Conservation (phyloP, 805 yeast genomes). For the Candida takata region DNA sequence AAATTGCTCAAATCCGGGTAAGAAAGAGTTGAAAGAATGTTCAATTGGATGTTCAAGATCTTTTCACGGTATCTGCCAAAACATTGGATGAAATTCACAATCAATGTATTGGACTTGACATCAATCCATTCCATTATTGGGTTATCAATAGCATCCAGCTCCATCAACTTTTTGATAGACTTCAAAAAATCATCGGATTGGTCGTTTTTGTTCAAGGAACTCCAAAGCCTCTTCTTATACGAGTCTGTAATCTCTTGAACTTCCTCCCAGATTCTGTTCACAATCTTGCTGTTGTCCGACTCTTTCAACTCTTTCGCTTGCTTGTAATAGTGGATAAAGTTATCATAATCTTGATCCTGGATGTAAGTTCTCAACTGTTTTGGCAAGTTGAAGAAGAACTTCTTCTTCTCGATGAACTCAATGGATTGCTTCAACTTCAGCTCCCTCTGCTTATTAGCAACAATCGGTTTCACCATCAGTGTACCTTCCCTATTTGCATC, state of each 20-base stretch:
- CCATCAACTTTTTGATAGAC: slow-evolving; percentile 48
- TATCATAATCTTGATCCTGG: slow-evolving; percentile 46
- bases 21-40: slow-evolving; percentile 32
- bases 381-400: slow-evolving; percentile 52
- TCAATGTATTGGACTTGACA: slow-evolving; percentile 37
- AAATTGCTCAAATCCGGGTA: slow-evolving; percentile 27
- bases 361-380: slow-evolving; percentile 36
- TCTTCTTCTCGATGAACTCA: slow-evolving; percentile 44
- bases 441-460: slow-evolving; percentile 42
- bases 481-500: slow-evolving; percentile 48
- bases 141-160: slow-evolving; percentile 55
- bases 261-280: slow-evolving; percentile 48
- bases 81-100: slow-evolving; percentile 32
- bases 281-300: slow-evolving; percentile 30
- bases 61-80: slow-evolving; percentile 35
- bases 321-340: slow-evolving; percentile 49
- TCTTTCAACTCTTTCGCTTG: slow-evolving; percentile 34
- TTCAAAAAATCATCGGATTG: slow-evolving; percentile 28
- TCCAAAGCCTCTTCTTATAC: slow-evolving; percentile 52
- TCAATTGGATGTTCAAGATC: slow-evolving; percentile 33
- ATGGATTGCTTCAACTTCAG: slow-evolving; percentile 43
- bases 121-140: slow-evolving; percentile 61
- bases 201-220: slow-evolving; percentile 27
- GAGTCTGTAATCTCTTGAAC: slow-evolving; percentile 46
- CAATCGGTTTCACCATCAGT: slow-evolving; percentile 50